phyloP scores from a whole-genome alignment of 306 rosid species.

The Quercus alba region DNA sequence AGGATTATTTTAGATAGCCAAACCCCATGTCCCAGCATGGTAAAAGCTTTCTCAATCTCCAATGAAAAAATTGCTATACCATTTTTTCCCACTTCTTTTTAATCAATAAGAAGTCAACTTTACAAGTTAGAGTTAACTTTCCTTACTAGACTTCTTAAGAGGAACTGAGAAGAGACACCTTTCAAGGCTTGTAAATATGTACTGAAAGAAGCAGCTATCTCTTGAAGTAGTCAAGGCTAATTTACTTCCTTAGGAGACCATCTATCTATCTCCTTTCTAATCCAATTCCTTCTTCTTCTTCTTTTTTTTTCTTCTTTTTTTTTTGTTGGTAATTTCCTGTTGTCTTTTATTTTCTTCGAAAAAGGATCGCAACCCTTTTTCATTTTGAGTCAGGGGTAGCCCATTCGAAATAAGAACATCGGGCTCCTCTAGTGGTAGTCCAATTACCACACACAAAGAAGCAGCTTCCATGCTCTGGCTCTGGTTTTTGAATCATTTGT shows the following conservation, averaged over 20 bases:
- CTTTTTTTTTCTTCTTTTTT: neutral
- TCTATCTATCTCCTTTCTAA: neutral
- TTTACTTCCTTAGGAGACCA: neutral
- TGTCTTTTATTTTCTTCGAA: neutral
- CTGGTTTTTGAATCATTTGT: conserved; percentile 42
- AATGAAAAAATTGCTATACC: neutral
- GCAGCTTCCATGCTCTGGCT: conserved; percentile 40
- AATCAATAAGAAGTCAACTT: neutral
- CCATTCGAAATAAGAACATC: conserved; percentile 53
- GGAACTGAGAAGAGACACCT: neutral
- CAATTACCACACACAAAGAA: conserved; percentile 55
- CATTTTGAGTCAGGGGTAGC: conserved; percentile 28
- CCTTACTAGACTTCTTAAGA: neutral
- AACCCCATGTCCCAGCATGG: neutral
- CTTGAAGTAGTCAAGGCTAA: neutral
- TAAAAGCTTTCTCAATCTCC: neutral
- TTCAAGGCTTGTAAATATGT: neutral
- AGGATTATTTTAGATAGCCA: neutral
- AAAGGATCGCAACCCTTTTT: neutral
- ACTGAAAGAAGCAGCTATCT: neutral
- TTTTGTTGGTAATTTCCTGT: neutral
- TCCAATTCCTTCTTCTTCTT: neutral
- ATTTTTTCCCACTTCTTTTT: neutral
- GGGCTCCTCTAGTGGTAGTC: conserved; percentile 37
- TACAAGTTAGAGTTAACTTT: neutral